Evolutionary conservation across 1,284 basidiomycete genomes (phyloP).

Genomic region (Malassezia arunalokei): DNA sequence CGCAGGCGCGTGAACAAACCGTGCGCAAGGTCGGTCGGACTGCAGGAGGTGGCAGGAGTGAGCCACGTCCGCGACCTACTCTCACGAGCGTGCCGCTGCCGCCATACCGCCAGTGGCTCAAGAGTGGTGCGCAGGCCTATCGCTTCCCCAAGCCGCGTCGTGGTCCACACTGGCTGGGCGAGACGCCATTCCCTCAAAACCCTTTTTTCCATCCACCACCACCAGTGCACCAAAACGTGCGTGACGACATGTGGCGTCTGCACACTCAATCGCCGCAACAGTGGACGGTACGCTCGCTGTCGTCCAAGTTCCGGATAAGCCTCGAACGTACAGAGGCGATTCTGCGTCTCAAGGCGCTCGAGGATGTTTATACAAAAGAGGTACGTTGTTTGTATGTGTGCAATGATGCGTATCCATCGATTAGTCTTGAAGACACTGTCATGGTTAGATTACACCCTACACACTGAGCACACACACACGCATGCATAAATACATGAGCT

Average conservation of each 20-base stretch:
- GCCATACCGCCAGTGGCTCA: constrained; percentile 34
- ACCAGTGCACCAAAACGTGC: constrained; percentile 28
- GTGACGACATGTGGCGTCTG: constrained; percentile 35
- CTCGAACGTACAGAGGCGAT: constrained; percentile 34
- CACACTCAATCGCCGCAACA: constrained; percentile 27
- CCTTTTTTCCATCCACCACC: constrained; percentile 39
- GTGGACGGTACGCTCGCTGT: constrained; percentile 35
- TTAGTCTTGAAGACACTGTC: constrained; percentile 44
- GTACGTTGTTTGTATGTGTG: constrained; percentile 20
- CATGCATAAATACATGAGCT: background rate
- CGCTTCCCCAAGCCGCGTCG: constrained; percentile 29
- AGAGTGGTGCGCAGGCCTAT: constrained; percentile 24
- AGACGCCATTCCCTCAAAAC: constrained; percentile 42
- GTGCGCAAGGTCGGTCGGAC: background rate
- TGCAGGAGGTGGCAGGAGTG: background rate
- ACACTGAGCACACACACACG: constrained; percentile 5
- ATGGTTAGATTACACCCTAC: constrained; percentile 2
- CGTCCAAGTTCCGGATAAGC: constrained; percentile 30
- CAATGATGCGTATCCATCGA: constrained; percentile 32
- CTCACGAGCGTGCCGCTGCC: constrained; percentile 17
- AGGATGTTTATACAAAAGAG: constrained; percentile 27
- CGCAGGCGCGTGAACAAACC: background rate
- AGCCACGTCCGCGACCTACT: background rate
- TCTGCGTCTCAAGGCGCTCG: constrained; percentile 39
- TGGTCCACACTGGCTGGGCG: constrained; percentile 40